Evolutionary conservation across 2,329 filamentous ascomycete genomes (phyloP), one percentile per base, ranked within the genome.

Genomic region (Microcyclosporella mali): DNA sequence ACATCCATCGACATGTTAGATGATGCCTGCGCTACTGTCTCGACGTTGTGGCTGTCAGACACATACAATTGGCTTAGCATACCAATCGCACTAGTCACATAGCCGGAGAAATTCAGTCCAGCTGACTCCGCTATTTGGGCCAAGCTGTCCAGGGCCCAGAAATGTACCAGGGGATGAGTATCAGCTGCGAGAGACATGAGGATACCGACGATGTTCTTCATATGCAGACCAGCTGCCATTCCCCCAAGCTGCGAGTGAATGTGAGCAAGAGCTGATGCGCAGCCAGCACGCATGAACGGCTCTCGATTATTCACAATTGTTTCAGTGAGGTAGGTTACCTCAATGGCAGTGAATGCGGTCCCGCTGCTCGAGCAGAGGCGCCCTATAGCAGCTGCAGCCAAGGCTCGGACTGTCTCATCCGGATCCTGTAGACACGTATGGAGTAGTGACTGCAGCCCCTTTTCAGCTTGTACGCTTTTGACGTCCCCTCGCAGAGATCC

Each of bases 101-200:
- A 95, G 28, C 82, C 81, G 0, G 89, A 88, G 64, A 95, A 98
- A 18, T 87, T 90, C 44, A 98, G 71, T 0, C 92, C 92, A 1
- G 92, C 89, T 9, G 90, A 92, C 58, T 95, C 90, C 2, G 90
- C 85, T 10, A 94, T 88, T 40, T 85, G 75, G 2, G 86, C 83
- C 21, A 98, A 67, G 8, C 88, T 90, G 61, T 95, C 88, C 33
- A 98, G 71, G 2, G 94, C 90, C 88, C 89, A 97, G 61, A 90
- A 95, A 65, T 98, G 92, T 7, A 98, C 92, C 1, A 86, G 82
- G 0, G 92, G 89, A 62, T 98, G 92, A 15, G 90, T 87, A 59
- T 98, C 92, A 55, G 89, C 95, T 63, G 88, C 90, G 8, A 98
- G 75, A 6, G 92, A 97, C 85, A 97, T 94, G n/a, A 98, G 71